Percentiles rank a stretch among this genome's conserved stretches.
phyloP scores from a whole-genome alignment of 2,329 filamentous ascomycete genomes.

The Ophiognomonia clavigignenti-juglandacearum region DNA sequence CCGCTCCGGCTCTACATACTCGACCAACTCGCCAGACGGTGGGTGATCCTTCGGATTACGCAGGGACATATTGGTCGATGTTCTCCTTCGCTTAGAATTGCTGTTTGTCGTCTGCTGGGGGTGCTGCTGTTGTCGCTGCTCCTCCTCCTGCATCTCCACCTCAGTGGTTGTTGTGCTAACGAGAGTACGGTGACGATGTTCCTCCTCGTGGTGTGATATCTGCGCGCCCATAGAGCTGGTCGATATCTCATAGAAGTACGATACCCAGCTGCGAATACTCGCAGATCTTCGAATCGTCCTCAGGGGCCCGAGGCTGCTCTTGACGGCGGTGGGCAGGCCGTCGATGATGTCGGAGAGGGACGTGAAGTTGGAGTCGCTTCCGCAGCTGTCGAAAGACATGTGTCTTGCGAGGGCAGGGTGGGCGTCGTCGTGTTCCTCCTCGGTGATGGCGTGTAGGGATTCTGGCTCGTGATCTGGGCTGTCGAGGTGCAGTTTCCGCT shows the following conservation, averaged over 20 bases:
- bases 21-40: not conserved
- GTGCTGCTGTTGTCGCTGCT: conserved; percentile 2
- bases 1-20: not conserved
- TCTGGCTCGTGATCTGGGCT: too few relatives aligned
- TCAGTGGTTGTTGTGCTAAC: conserved; percentile 5
- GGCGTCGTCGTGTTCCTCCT: not conserved
- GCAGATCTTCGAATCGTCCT: conserved; percentile 10
- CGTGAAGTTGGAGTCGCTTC: not conserved
- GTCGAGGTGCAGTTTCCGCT: not conserved
- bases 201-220: not conserved
- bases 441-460: too few relatives aligned
- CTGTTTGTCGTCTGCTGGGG: not conserved
- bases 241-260: conserved; percentile 10
- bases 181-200: not conserved
- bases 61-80: not conserved
- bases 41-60: not conserved
- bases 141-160: conserved; percentile 6
- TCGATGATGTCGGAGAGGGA: conserved; percentile 8
- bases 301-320: conserved; percentile 12
- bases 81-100: not conserved
- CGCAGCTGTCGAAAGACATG: conserved; percentile 2
- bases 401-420: not conserved
- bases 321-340: conserved; percentile 11
- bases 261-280: conserved; percentile 13
- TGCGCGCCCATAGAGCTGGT: conserved; percentile 1